Conservation (phyloP, 169 alveolate genomes). For the Cardiosporidium cionae region DNA sequence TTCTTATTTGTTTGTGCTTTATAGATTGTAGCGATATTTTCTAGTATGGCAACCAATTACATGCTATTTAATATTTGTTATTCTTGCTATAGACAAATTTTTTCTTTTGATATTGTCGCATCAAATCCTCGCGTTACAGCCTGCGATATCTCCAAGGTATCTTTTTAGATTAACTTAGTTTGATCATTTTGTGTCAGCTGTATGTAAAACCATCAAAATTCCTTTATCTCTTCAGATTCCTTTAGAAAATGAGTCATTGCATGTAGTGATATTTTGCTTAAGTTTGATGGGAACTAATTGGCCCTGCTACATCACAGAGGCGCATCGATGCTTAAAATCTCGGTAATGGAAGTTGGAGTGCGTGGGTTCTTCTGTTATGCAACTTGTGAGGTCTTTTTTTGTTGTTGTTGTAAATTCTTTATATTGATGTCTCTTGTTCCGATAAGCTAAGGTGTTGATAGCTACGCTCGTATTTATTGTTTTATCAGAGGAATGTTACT, state of each 20-base stretch:
- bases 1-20: neutral
- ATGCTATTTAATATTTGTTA: neutral
- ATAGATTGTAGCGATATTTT: neutral
- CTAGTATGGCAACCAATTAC: neutral
- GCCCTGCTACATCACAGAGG: conserved; percentile 66
- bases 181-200: neutral
- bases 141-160: conserved; percentile 55
- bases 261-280: conserved; percentile 59
- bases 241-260: conserved; percentile 31
- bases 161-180: neutral
- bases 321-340: conserved; percentile 49
- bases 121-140: conserved; percentile 47
- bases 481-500: neutral
- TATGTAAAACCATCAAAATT: neutral
- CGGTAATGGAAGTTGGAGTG: no score
- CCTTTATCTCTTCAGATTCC: conserved; percentile 44
- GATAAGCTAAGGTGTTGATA: neutral
- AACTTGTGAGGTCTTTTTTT: neutral
- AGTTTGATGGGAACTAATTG: conserved; percentile 74
- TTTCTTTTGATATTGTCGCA: conserved; percentile 60
- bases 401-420: neutral
- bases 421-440: neutral
- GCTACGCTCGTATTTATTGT: no score
- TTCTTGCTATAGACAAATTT: conserved; percentile 34
- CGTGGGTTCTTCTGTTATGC: no score